These are phyloP conservation scores for Thielaviopsis ethacetica DNA, from an alignment of 2,329 filamentous ascomycete species.

Conservation along the genomic window DNA sequence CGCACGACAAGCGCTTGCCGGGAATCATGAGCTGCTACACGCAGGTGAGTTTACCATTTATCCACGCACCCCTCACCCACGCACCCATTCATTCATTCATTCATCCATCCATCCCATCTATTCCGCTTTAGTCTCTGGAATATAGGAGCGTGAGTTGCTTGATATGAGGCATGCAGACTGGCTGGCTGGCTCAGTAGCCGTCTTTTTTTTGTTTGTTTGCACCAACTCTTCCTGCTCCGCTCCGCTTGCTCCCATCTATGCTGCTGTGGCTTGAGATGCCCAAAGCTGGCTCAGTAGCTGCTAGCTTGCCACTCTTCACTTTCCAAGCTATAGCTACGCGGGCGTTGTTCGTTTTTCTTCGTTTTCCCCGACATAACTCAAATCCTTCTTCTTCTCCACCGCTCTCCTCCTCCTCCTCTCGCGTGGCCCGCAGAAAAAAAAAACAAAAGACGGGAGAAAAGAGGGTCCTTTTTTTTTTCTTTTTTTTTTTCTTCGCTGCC, in stretches of 20 bases:
- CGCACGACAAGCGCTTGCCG: slow-evolving; percentile 84
- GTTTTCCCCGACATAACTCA: no score
- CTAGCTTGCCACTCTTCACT: no score
- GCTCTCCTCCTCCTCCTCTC: no score
- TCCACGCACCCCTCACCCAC: slow-evolving; percentile 24
- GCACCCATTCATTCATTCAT: slow-evolving; percentile 17
- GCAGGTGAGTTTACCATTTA: slow-evolving; percentile 86
- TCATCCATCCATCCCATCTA: neutral
- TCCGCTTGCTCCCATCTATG: neutral
- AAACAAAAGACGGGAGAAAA: no score
- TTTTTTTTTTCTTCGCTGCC: neutral
- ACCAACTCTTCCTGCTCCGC: neutral
- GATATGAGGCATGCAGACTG: neutral
- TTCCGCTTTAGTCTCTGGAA: no score
- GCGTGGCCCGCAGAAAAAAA: no score
- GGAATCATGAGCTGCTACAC: slow-evolving; percentile 96
- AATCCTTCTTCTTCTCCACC: no score
- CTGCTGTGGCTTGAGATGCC: neutral
- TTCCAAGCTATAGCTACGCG: no score
- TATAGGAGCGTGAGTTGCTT: no score
- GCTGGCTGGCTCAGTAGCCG: neutral
- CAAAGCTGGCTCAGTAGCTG: no score
- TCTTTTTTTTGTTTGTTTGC: neutral
- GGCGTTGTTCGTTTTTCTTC: no score
- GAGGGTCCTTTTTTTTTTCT: neutral